phyloP scores from a whole-genome alignment of 192 early-diverging fungal genomes.

The Entrophospora sp. region DNA sequence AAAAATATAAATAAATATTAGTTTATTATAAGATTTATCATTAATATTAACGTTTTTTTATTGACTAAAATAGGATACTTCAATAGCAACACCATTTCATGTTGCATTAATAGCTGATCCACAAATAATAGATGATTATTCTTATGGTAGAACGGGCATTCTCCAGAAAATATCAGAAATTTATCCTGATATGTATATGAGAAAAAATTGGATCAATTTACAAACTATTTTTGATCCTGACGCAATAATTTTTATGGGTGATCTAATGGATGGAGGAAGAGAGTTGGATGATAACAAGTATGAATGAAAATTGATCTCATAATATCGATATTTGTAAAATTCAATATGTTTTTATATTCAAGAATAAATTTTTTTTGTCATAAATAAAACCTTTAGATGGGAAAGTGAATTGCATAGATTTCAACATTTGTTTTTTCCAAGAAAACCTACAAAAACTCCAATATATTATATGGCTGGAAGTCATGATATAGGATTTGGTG shows the following conservation, averaged over 20 bases:
- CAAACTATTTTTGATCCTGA: conserved; percentile 50
- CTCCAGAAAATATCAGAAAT: conserved; percentile 57
- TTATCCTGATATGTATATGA: conserved; percentile 82
- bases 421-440: conserved; percentile 20
- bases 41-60: neutral
- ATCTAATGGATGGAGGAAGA: conserved; percentile 76
- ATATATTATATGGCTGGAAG: conserved; percentile 70
- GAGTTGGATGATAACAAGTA: conserved; percentile 40
- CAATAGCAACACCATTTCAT: neutral
- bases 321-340: too few species aligned
- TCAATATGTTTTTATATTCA: conserved; percentile 14
- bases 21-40: too few species aligned
- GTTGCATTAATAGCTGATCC: conserved; percentile 82
- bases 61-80: conserved; percentile 1
- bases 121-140: conserved; percentile 85
- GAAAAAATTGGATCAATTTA: conserved; percentile 62
- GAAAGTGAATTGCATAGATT: conserved; percentile 47
- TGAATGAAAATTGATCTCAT: conserved; percentile 7
- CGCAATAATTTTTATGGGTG: conserved; percentile 69
- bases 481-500: conserved; percentile 86
- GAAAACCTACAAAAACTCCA: conserved; percentile 10
- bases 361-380: conserved; percentile 13
- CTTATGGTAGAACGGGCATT: conserved; percentile 65
- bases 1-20: neutral
- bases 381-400: conserved; percentile 32